Evolutionary conservation across 2,329 filamentous ascomycete species (phyloP).

Genomic region (Aspergillus tamarii): DNA sequence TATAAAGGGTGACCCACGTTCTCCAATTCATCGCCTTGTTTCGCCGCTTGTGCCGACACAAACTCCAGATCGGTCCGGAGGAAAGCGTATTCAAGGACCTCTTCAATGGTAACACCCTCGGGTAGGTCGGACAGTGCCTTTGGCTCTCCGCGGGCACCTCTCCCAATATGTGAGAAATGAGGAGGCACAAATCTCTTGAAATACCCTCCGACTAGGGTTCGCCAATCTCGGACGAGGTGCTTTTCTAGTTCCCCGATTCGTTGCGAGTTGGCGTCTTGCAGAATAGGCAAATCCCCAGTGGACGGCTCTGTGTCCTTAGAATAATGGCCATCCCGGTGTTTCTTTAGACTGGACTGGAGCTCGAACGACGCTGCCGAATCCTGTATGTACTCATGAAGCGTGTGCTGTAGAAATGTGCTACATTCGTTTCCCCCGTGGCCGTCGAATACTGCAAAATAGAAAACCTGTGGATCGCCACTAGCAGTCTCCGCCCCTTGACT

Average conservation of each 20-base stretch:
- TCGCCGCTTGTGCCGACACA: conserved; percentile 82
- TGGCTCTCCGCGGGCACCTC: conserved; percentile 30
- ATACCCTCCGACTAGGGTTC: conserved; percentile 85
- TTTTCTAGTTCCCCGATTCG: conserved; percentile 71
- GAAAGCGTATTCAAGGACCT: conserved; percentile 85
- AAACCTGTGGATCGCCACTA: conserved; percentile 89
- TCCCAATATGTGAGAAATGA: conserved; percentile 63
- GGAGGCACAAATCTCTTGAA: conserved; percentile 87
- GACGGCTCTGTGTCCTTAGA: conserved; percentile 18
- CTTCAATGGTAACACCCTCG: conserved; percentile 47
- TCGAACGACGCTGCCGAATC: conserved; percentile 76
- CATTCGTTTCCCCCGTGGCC: conserved; percentile 92
- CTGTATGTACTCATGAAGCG: conserved; percentile 87
- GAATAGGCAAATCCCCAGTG: conserved; percentile 48
- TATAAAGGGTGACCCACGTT: conserved; percentile 79
- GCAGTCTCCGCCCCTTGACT: conserved; percentile 71
- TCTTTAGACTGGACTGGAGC: conserved; percentile 72
- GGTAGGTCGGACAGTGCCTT: conserved; percentile 30
- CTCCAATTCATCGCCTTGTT: conserved; percentile 72
- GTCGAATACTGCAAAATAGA: conserved; percentile 97
- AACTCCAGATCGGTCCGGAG: conserved; percentile 94
- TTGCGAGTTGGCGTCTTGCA: conserved; percentile 57
- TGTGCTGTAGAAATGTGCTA: conserved; percentile 80
- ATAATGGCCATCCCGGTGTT: conserved; percentile 22
- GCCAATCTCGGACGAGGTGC: conserved; percentile 75